phyloP scores from a whole-genome alignment of 2,329 filamentous ascomycete species.

The Hymenoscyphus salicellus region DNA sequence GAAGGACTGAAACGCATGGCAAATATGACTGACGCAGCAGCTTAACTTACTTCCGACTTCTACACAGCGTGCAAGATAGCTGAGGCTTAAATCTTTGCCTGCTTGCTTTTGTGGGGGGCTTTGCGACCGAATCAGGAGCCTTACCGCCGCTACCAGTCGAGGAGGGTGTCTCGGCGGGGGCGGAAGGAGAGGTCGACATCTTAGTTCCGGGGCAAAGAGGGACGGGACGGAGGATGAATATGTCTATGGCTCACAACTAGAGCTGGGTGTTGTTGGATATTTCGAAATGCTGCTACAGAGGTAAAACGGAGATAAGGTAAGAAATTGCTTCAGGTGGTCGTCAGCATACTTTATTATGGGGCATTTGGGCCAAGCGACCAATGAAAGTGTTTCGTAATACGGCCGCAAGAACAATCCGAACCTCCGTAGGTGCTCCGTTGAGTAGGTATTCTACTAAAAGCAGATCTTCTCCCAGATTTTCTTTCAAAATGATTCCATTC shows the following conservation, averaged over 20 bases:
- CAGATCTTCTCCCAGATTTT: no score
- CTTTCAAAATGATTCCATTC: no score
- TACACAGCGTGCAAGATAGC: constrained; percentile 31
- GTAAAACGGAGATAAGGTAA: background rate
- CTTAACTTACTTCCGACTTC: constrained; percentile 27
- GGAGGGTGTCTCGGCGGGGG: background rate
- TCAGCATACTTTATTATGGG: background rate
- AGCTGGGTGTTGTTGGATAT: background rate
- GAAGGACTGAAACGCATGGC: background rate
- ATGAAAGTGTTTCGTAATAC: background rate
- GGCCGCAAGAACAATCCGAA: background rate
- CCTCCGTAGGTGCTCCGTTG: background rate
- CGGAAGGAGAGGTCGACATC: background rate
- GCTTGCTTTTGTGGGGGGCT: constrained; percentile 9
- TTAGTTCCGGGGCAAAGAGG: background rate
- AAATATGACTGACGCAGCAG: background rate
- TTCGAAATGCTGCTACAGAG: background rate
- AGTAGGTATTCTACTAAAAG: no score
- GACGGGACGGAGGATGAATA: background rate
- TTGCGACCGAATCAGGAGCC: constrained; percentile 1
- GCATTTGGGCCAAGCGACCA: background rate
- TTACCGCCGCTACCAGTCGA: constrained; percentile 3
- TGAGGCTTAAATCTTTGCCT: constrained; percentile 27
- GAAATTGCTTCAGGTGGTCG: background rate
- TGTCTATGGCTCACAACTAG: background rate